Evolutionary conservation across 768 basidiomycete genomes (phyloP).

Genomic region (Rhodotorula taiwanensis): DNA sequence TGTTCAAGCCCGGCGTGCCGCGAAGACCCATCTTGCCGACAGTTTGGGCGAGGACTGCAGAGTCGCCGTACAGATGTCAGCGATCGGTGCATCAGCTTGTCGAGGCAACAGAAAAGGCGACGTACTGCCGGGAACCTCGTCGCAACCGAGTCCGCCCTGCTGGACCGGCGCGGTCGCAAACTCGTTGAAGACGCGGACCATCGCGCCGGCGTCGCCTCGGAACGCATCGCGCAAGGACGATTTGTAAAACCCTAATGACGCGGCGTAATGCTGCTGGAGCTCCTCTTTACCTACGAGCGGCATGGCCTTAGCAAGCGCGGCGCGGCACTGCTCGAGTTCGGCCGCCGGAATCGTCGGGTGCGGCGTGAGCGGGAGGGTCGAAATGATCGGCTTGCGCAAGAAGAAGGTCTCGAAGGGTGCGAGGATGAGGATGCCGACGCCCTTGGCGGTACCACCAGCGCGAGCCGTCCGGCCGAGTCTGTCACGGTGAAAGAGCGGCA

Average conservation of each 20-base stretch:
- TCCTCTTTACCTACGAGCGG: constrained; percentile 45
- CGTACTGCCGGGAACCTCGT: constrained; percentile 38
- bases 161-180: constrained; percentile 35
- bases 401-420: constrained; percentile 53
- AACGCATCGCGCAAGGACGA: constrained; percentile 42
- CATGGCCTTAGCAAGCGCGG: constrained; percentile 42
- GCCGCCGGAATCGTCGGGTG: constrained; percentile 37
- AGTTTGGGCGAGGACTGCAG: background rate
- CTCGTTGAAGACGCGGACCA: constrained; percentile 47
- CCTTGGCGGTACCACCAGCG: constrained; percentile 42
- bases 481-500: constrained; percentile 36
- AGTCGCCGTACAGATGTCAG: constrained; percentile 40
- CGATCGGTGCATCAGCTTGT: background rate
- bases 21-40: constrained; percentile 23
- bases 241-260: constrained; percentile 58
- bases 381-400: constrained; percentile 48
- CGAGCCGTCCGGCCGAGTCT: constrained; percentile 48
- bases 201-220: constrained; percentile 4
- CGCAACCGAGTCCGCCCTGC: constrained; percentile 16
- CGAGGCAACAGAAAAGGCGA: background rate
- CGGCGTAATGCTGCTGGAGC: constrained; percentile 54
- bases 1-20: constrained; percentile 22
- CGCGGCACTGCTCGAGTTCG: constrained; percentile 7
- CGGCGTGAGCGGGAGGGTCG: constrained; percentile 47
- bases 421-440: constrained; percentile 55